Evolutionary conservation across 768 basidiomycete genomes (phyloP).

Genomic region (Rhodotorula taiwanensis): DNA sequence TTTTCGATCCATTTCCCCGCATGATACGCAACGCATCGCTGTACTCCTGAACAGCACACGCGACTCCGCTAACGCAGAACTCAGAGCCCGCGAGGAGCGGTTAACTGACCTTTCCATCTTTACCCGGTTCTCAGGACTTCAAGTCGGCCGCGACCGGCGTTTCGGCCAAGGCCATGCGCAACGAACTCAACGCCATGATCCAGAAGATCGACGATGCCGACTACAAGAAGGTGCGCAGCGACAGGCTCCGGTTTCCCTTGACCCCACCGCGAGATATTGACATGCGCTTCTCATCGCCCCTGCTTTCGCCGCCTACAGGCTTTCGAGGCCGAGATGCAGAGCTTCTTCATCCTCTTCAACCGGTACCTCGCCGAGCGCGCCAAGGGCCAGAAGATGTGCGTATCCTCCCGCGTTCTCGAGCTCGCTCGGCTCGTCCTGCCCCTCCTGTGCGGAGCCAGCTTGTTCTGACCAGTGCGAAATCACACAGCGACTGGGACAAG

Average conservation of each 20-base stretch:
- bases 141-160: conserved; percentile 91
- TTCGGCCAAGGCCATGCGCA: conserved; percentile 93
- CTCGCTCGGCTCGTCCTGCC: too few relatives aligned
- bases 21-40: too few relatives aligned
- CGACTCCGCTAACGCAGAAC: too few relatives aligned
- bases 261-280: not conserved
- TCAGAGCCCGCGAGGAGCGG: too few relatives aligned
- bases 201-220: conserved; percentile 68
- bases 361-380: conserved; percentile 86
- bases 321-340: conserved; percentile 92
- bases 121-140: conserved; percentile 28
- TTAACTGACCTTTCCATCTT: not conserved
- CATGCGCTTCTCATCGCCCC: too few relatives aligned
- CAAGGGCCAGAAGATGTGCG: conserved; percentile 76
- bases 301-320: conserved; percentile 49
- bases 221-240: conserved; percentile 65
- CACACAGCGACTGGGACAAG: conserved; percentile 72
- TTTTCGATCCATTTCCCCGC: too few relatives aligned
- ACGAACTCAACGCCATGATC: conserved; percentile 92
- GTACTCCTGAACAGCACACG: too few relatives aligned
- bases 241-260: not conserved
- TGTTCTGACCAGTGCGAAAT: not conserved
- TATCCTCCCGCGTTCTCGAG: conserved; percentile 16
- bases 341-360: conserved; percentile 92
- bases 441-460: not conserved